phyloP scores from a whole-genome alignment of 768 basidiomycete species.

The Boletus sensibilis region DNA sequence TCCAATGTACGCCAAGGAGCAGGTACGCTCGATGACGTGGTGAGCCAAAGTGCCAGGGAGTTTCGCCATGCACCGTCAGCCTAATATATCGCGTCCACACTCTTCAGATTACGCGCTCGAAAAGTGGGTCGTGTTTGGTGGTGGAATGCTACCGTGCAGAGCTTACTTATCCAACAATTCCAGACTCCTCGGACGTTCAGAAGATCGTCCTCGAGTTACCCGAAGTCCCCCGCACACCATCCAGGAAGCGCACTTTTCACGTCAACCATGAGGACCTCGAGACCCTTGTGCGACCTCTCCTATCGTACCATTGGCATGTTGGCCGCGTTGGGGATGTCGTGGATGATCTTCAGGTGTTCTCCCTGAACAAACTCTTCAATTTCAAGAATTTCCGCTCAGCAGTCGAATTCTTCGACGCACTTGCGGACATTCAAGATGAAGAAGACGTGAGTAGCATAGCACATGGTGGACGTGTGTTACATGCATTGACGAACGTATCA shows the following conservation, averaged over 20 bases:
- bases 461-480: neutral
- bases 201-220: conserved; percentile 17
- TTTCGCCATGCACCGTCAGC: neutral
- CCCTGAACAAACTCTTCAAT: conserved; percentile 29
- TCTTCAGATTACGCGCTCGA: conserved; percentile 21
- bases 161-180: conserved; percentile 1
- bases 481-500: conserved; percentile 8
- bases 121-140: conserved; percentile 12
- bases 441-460: conserved; percentile 31
- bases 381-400: conserved; percentile 26
- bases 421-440: conserved; percentile 27
- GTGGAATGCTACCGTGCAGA: neutral
- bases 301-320: conserved; percentile 31
- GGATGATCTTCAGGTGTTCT: conserved; percentile 16
- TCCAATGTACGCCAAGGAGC: neutral
- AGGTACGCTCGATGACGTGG: conserved; percentile 19
- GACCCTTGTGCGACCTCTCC: conserved; percentile 38
- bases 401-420: conserved; percentile 29
- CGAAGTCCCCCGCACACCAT: conserved; percentile 27
- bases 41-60: conserved; percentile 10
- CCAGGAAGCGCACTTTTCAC: conserved; percentile 36
- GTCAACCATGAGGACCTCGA: conserved; percentile 34
- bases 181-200: conserved; percentile 22
- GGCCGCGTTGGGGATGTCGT: conserved; percentile 7
- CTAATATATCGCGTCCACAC: neutral